These are phyloP conservation scores for Ogataea polymorpha DNA, from an alignment of 805 yeast genomes.

Conservation along the genomic window DNA sequence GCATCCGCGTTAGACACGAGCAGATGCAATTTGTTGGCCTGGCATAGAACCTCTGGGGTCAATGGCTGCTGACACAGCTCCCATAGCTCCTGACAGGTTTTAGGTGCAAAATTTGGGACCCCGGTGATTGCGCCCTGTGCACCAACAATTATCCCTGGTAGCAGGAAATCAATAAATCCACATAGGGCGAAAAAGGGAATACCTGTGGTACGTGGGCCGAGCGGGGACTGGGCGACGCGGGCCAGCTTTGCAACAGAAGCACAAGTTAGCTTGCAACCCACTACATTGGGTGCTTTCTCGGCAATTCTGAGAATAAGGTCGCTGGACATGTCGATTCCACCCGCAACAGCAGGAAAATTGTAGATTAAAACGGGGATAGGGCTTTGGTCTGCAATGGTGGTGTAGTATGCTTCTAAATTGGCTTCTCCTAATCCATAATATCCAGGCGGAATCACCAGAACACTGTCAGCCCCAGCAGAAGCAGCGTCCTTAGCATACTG, in stretches of 20 bases:
- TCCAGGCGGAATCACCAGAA: constrained; percentile 35
- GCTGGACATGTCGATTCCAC: constrained; percentile 28
- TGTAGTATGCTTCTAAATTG: constrained; percentile 34
- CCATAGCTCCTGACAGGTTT: constrained; percentile 17
- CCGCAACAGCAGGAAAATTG: constrained; percentile 37
- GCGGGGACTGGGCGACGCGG: constrained; percentile 13
- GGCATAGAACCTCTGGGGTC: constrained; percentile 5
- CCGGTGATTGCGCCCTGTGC: constrained; percentile 20
- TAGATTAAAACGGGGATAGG: constrained; percentile 37
- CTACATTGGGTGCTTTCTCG: constrained; percentile 9
- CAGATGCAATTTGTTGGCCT: constrained; percentile 10
- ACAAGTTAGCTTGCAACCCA: constrained; percentile 17
- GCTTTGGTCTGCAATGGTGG: constrained; percentile 31
- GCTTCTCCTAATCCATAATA: constrained; percentile 35
- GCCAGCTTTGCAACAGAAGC: constrained; percentile 18
- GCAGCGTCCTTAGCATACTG: constrained; percentile 26
- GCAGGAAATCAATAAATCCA: constrained; percentile 17
- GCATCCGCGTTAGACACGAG: constrained; percentile 17
- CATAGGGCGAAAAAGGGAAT: constrained; percentile 14
- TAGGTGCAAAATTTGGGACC: constrained; percentile 21
- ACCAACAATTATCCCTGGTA: constrained; percentile 17
- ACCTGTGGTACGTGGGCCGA: constrained; percentile 9
- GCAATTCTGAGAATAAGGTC: constrained; percentile 14
- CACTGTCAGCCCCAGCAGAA: constrained; percentile 36
- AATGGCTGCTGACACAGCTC: constrained; percentile 7